Evolutionary conservation across 208 protist species (phyloP).

Genomic region (Zelonia costaricensis): DNA sequence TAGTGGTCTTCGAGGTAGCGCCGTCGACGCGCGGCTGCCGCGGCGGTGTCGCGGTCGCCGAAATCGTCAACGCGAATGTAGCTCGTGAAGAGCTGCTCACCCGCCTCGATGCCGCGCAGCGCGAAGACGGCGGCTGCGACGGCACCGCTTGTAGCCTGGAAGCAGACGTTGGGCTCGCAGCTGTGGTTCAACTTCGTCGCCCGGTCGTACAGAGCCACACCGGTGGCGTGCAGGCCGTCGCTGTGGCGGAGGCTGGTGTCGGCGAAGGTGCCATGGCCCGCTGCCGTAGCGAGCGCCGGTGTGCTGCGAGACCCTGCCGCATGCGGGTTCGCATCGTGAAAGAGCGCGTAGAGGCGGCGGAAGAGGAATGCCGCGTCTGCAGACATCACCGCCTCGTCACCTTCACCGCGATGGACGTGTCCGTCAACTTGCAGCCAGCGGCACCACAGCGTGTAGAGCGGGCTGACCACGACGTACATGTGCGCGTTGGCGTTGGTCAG

Average conservation of each 20-base stretch:
- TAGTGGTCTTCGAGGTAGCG: slow-evolving; percentile 37
- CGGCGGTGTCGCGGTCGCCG: neutral
- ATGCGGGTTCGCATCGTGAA: slow-evolving; percentile 5
- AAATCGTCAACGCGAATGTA: slow-evolving; percentile 42
- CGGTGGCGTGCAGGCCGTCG: slow-evolving; percentile 23
- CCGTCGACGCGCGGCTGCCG: slow-evolving; percentile 13
- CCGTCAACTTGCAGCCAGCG: slow-evolving; percentile 8
- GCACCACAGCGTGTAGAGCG: slow-evolving; percentile 44
- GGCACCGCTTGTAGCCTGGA: slow-evolving; percentile 33
- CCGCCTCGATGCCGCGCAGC: slow-evolving; percentile 27
- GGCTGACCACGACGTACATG: slow-evolving; percentile 47
- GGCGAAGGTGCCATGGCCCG: too few relatives aligned
- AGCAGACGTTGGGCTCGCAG: slow-evolving; percentile 49
- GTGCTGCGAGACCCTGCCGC: too few relatives aligned
- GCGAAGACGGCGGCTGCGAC: slow-evolving; percentile 40
- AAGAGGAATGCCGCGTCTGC: neutral
- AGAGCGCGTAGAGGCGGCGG: slow-evolving; percentile 2
- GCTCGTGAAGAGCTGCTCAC: slow-evolving; percentile 46
- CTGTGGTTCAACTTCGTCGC: slow-evolving; percentile 67
- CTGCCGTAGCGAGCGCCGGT: too few relatives aligned
- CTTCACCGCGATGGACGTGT: neutral
- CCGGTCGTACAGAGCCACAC: slow-evolving; percentile 45
- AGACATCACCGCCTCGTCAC: neutral
- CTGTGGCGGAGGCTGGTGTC: too few relatives aligned
- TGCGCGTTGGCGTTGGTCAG: slow-evolving; percentile 53